Evolutionary conservation across 306 rosid species (phyloP).

Genomic region (Rosa lucieae): DNA sequence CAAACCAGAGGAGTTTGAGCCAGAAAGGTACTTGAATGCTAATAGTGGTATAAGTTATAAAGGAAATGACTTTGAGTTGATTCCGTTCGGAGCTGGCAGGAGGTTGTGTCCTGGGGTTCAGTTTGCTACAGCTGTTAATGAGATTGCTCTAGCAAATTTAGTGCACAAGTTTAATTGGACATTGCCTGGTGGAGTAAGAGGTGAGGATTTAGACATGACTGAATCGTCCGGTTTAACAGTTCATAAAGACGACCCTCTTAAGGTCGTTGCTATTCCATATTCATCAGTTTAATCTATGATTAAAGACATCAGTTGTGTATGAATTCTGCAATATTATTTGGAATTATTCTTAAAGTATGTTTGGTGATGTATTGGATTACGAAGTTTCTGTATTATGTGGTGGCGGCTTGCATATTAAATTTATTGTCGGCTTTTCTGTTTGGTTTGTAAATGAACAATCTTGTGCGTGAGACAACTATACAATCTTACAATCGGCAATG

Average conservation of each 20-base stretch:
- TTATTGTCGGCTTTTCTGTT: too few relatives aligned
- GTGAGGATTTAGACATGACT: constrained; percentile 32
- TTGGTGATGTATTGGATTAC: too few relatives aligned
- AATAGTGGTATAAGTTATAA: constrained; percentile 10
- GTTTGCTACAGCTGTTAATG: constrained; percentile 23
- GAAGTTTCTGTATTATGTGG: too few relatives aligned
- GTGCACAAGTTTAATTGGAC: constrained; percentile 36
- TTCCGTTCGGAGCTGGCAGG: constrained; percentile 41
- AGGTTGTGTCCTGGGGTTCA: constrained; percentile 23
- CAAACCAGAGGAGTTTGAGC: constrained; percentile 30
- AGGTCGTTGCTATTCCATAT: constrained; percentile 14
- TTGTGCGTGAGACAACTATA: too few relatives aligned
- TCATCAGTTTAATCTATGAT: not conserved
- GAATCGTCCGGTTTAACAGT: constrained; percentile 22
- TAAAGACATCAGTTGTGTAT: too few relatives aligned
- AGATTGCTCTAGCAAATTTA: constrained; percentile 33
- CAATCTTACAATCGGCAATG: too few relatives aligned
- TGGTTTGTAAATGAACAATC: too few relatives aligned
- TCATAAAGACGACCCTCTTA: constrained; percentile 31
- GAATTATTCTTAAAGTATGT: too few relatives aligned
- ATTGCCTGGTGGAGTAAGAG: constrained; percentile 3
- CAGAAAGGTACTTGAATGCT: constrained; percentile 28
- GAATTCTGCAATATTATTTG: too few relatives aligned
- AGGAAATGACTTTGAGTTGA: constrained; percentile 28
- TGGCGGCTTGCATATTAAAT: too few relatives aligned